Base-by-base conservation (phyloP, 306 rosid genomes). In the Begonia masoniana region DNA sequence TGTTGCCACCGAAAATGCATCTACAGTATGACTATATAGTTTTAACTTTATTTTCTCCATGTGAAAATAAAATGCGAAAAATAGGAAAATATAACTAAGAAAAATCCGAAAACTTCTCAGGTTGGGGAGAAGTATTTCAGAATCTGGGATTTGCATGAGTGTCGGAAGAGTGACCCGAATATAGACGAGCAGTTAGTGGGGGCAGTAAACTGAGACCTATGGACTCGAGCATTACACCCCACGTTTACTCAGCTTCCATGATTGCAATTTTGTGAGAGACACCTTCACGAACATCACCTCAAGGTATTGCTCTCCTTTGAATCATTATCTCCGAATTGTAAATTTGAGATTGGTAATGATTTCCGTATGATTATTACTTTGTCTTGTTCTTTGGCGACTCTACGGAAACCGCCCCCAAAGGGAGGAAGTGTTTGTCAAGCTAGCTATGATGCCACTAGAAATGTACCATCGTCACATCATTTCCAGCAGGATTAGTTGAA, bases 151-250 rank as follows among this genome's bases (percentile, higher is more conserved):
- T 47, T 91, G 99, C 77, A 63, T 54, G 48, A 83, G 82, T 3
- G 73, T 63, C 0, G 99, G 99, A 10, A 81, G 99, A 75, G 92
- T 86, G 63, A 83, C 78, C 99, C 99, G 0, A 74, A 65, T 16
- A 70, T 83, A 31, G 83, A 81, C 67, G 14, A 50, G 13, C 86
- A 91, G 75, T 62, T 91, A 63, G 80, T 69, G 57, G 82, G 79
- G 12, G 99, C 99, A 4, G 86, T 76, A 13, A 86, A 83, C n/a
- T 1, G 99, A 78, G 74, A 86, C 91, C 74, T 86, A 86, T 66
- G 96, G 88, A 15, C 86, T 91, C 47, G 78, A 91, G 63, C 94
- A 91, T 73, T 91, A 91, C 57, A 67, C 96, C 11, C 96, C 99
- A 13, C 84, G 69, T 9, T 69, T 86, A 52, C 83, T 91, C 17